Conservation (phyloP, 345 rosid species). For the Adansonia digitata region DNA sequence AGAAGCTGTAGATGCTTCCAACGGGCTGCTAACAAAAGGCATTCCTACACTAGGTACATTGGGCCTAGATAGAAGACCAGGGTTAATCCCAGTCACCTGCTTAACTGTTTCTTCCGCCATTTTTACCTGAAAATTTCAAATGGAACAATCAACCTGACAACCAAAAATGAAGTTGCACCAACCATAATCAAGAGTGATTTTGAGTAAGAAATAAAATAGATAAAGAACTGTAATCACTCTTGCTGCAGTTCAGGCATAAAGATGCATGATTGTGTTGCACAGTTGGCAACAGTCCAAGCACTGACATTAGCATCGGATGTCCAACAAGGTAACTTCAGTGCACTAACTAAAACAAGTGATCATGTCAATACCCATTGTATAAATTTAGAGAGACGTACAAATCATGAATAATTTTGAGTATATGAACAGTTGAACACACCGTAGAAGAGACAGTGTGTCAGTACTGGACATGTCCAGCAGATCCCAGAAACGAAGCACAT, state of each 20-base stretch:
- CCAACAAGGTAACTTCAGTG: too few relatives aligned
- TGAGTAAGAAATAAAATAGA: neutral
- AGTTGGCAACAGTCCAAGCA: neutral
- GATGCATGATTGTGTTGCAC: slow-evolving; percentile 2
- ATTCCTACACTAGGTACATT: slow-evolving; percentile 33
- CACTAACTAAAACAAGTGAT: neutral
- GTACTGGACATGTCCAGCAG: slow-evolving; percentile 11
- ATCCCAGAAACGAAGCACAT: neutral
- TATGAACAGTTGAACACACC: slow-evolving; percentile 5
- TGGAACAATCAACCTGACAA: slow-evolving; percentile 8
- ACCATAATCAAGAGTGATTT: neutral
- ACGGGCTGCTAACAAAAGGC: slow-evolving; percentile 33
- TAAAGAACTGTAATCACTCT: neutral
- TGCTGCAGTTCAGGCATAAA: neutral
- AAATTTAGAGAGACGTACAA: neutral
- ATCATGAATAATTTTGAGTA: neutral
- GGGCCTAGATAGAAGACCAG: slow-evolving; percentile 46
- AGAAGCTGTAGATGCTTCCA: slow-evolving; percentile 24
- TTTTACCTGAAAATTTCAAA: slow-evolving; percentile 62
- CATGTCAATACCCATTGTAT: neutral
- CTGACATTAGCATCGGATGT: too few relatives aligned
- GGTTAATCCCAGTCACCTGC: slow-evolving; percentile 77
- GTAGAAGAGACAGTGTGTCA: neutral
- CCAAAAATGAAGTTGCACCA: slow-evolving; percentile 8
- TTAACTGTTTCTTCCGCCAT: slow-evolving; percentile 98